Evolutionary conservation across 129 eudicot genomes (phyloP).

Genomic region (Centrapalus pauciflorus): DNA sequence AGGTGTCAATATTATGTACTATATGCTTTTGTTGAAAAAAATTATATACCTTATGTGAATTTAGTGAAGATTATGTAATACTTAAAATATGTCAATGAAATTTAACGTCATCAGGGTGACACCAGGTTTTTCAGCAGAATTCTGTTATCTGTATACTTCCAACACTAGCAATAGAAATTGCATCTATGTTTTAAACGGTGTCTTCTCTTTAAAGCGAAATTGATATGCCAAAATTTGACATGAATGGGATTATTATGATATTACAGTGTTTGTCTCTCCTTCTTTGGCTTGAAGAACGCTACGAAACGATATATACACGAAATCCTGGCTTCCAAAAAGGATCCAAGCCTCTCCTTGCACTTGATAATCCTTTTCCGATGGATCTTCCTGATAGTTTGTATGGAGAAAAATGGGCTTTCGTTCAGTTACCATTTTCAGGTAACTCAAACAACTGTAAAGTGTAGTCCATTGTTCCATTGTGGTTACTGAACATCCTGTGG

Average conservation of each 20-base stretch:
- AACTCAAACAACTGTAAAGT: background rate
- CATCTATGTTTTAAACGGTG: background rate
- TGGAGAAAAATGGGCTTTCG: slow-evolving; percentile 98
- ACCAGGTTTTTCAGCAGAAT: too few relatives aligned
- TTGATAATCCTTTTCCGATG: slow-evolving; percentile 94
- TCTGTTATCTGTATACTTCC: too few relatives aligned
- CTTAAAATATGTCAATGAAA: too few relatives aligned
- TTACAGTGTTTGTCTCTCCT: slow-evolving; percentile 81
- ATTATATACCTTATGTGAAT: too few relatives aligned
- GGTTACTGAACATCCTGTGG: background rate
- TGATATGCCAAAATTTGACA: slow-evolving; percentile 1
- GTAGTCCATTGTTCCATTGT: background rate
- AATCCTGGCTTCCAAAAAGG: slow-evolving; percentile 97
- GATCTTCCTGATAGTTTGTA: slow-evolving; percentile 85
- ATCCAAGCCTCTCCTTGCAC: slow-evolving; percentile 75
- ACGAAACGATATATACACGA: slow-evolving; percentile 70
- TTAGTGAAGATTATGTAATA: too few relatives aligned
- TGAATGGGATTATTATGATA: background rate
- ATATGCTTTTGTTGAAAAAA: too few relatives aligned
- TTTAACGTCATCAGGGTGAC: too few relatives aligned
- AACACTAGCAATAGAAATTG: background rate
- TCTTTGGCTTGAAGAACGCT: slow-evolving; percentile 92
- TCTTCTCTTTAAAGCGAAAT: background rate
- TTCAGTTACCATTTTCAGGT: slow-evolving; percentile 94
- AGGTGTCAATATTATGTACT: too few relatives aligned